Evolutionary conservation across 192 early-diverging fungal species (phyloP).

Genomic region (Backusella westeae): DNA sequence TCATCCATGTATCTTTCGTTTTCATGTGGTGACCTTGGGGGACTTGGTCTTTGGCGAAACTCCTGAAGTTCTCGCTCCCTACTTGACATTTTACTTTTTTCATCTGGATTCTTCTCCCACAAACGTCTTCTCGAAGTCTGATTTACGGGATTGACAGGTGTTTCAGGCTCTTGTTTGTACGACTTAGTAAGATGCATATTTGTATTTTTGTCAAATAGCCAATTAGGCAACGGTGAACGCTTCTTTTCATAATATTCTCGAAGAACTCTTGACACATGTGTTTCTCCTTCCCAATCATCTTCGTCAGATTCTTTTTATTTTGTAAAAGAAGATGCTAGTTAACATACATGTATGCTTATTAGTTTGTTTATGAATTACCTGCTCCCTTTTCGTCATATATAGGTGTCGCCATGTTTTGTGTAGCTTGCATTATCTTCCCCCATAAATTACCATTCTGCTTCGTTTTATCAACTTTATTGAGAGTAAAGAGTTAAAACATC

Average conservation of each 20-base stretch:
- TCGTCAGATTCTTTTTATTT: conserved; percentile 54
- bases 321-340: background rate
- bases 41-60: background rate
- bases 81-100: background rate
- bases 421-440: conserved; percentile 32
- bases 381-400: conserved; percentile 27
- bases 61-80: conserved; percentile 17
- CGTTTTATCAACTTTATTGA: conserved; percentile 16
- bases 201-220: conserved; percentile 20
- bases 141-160: background rate
- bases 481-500: background rate
- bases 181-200: background rate
- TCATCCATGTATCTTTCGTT: background rate
- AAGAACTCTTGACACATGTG: conserved; percentile 50
- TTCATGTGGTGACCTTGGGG: background rate
- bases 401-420: conserved; percentile 26
- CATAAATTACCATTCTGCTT: conserved; percentile 22
- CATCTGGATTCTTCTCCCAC: conserved; percentile 2
- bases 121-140: background rate
- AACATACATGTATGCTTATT: background rate
- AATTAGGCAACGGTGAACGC: conserved; percentile 29
- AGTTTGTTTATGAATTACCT: conserved; percentile 13
- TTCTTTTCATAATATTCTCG: conserved; percentile 54
- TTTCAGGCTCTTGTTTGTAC: background rate
- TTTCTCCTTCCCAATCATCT: conserved; percentile 53